Base-by-base conservation (phyloP, 371 early-diverging fungal genomes). In the Saksenaea oblongispora region DNA sequence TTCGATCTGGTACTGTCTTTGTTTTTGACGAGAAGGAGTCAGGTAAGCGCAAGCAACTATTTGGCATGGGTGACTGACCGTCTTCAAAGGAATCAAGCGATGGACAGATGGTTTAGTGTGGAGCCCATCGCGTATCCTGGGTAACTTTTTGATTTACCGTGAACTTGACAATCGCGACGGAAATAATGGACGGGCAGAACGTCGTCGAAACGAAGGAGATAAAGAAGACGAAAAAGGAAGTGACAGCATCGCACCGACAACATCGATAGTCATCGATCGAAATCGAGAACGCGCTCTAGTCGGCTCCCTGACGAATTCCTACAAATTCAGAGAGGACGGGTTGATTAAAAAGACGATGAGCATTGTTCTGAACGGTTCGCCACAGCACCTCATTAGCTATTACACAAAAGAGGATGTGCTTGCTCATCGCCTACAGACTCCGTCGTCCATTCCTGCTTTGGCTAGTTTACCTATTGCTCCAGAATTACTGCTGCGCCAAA, bases 71-170 rank as follows among this genome's bases (percentile, higher is more conserved):
- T n/a, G n/a, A n/a, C n/a, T n/a, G n/a, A n/a, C n/a, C 37, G 56
- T 37, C 34, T 75, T 66, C 3, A 70, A 8, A 93, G 91, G 94
- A 11, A 78, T 95, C 71, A 90, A 91, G 62, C 79, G 95, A 39
- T 95, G 95, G 95, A 95, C 95, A 1, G 95, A 94, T 72, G 93
- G 94, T 14, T 79, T 87, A 24, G 84, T 87, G 18, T 93, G 94
- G 95, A 90, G 91, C 22, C 92, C 94, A 7, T 91, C 91, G 31
- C 86, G 95, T 28, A 89, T 91, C 2, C 81, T 88, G 28, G 92
- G 92, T 36, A 88, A 89, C 72, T 93, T 92, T 65, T 67, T 92
- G 42, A 85, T 90, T 54, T 92, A 93, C 70, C 89, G 90, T 47
- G 91, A 93, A 65, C 67, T 90, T 3, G 90, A 89, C 68, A 82